A percentile compares a stretch with the other conserved stretches of the same genome.
Evolutionary conservation across 179 eudicot genomes (phyloP).

Genomic region (Corrigiola litoralis): DNA sequence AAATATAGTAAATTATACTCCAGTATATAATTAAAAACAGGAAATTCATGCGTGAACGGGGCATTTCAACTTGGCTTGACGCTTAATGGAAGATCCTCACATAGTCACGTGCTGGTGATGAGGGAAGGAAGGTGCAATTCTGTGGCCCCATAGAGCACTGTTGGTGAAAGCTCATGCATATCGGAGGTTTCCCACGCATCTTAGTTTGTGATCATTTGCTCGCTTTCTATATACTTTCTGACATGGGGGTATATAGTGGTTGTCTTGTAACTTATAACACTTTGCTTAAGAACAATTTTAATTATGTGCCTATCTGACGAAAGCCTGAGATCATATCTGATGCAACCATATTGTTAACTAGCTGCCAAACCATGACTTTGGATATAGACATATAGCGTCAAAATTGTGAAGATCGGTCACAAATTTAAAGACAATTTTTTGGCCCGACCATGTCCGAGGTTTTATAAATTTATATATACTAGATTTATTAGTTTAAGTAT

Average conservation of each 20-base stretch:
- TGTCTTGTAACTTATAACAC: constrained; percentile 10
- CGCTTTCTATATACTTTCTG: constrained; percentile 1
- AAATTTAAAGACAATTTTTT: too few relatives aligned
- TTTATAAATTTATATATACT: too few relatives aligned
- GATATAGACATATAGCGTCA: too few relatives aligned
- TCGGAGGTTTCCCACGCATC: constrained; percentile 14
- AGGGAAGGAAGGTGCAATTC: not conserved
- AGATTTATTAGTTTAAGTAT: too few relatives aligned
- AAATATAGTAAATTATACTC: not conserved
- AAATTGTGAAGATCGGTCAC: too few relatives aligned
- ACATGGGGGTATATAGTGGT: constrained; percentile 3
- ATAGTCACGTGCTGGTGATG: constrained; percentile 17
- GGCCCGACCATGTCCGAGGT: too few relatives aligned
- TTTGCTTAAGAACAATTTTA: not conserved
- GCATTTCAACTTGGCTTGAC: not conserved
- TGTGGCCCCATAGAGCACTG: constrained; percentile 17
- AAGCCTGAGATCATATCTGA: constrained; percentile 63
- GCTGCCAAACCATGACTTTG: too few relatives aligned
- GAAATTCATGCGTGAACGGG: not conserved
- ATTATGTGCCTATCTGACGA: constrained; percentile 35
- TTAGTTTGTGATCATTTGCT: constrained; percentile 9
- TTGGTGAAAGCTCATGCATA: constrained; percentile 10
- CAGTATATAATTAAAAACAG: not conserved
- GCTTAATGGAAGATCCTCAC: constrained; percentile 3
- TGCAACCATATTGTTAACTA: too few relatives aligned